phyloP scores from a whole-genome alignment of 2,329 filamentous ascomycete species.

The Paracoccidioides lutzii region DNA sequence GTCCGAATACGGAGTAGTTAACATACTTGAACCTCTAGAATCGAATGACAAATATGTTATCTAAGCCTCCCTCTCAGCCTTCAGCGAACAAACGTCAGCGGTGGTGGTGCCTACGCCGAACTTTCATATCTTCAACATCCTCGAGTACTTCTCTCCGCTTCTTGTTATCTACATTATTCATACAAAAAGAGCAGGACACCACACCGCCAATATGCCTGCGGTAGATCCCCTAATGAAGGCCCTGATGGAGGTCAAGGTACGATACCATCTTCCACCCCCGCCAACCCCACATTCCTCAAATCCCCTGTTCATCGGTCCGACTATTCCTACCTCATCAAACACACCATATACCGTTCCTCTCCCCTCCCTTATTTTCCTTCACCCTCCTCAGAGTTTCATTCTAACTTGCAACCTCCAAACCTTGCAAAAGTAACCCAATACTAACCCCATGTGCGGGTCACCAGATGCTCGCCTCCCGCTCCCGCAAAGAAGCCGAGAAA shows the following conservation, averaged over 20 bases:
- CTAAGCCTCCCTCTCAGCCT: neutral
- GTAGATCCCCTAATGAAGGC: slow-evolving; percentile 4
- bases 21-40: no score
- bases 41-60: neutral
- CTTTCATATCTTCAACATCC: neutral
- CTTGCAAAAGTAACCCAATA: neutral
- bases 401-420: neutral
- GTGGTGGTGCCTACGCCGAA: neutral
- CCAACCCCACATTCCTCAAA: neutral
- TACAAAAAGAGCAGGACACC: neutral
- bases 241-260: slow-evolving; percentile 5
- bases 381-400: neutral
- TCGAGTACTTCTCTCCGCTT: neutral
- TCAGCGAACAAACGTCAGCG: neutral
- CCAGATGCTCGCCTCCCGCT: slow-evolving; percentile 35
- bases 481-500: slow-evolving; percentile 35
- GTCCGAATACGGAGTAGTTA: neutral
- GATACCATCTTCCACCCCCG: neutral
- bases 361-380: neutral
- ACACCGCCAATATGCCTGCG: neutral
- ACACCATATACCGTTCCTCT: slow-evolving; percentile 5
- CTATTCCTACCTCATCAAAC: neutral
- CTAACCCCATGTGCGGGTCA: neutral
- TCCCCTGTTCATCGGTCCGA: neutral
- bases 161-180: neutral